Conservation (phyloP, 495 filamentous ascomycete genomes). For the Penicillium paxilli region DNA sequence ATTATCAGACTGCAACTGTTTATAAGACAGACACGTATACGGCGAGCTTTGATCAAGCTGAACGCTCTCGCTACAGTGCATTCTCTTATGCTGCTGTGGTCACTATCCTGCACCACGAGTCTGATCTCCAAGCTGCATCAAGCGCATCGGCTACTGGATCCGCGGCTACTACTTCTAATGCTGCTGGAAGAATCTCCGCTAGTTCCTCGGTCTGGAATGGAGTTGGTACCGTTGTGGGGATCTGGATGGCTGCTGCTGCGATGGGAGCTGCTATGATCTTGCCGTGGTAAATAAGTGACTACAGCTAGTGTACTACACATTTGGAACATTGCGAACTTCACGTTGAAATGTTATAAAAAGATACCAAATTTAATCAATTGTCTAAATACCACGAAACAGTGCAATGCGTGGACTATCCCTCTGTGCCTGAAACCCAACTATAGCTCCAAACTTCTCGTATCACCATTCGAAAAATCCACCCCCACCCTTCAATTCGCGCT, state of each 20-base stretch:
- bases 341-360: too few species aligned
- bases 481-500: neutral
- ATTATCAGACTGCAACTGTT: neutral
- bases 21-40: neutral
- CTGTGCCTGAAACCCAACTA: too few species aligned
- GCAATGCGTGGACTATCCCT: too few species aligned
- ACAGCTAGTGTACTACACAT: neutral
- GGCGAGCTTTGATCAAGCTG: neutral
- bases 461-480: neutral
- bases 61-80: neutral
- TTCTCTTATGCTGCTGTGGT: slow-evolving; percentile 8
- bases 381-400: too few species aligned
- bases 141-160: neutral
- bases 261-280: slow-evolving; percentile 13
- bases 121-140: slow-evolving; percentile 3
- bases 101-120: slow-evolving; percentile 6
- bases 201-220: slow-evolving; percentile 1
- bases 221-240: neutral
- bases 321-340: too few species aligned
- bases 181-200: slow-evolving; percentile 2
- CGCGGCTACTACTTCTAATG: slow-evolving; percentile 8
- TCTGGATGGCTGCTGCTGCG: slow-evolving; percentile 5
- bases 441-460: too few species aligned
- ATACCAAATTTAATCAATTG: too few species aligned
- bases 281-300: neutral